Conservation (phyloP, 2,329 filamentous ascomycete genomes). For the Sphaerostilbella broomeana region DNA sequence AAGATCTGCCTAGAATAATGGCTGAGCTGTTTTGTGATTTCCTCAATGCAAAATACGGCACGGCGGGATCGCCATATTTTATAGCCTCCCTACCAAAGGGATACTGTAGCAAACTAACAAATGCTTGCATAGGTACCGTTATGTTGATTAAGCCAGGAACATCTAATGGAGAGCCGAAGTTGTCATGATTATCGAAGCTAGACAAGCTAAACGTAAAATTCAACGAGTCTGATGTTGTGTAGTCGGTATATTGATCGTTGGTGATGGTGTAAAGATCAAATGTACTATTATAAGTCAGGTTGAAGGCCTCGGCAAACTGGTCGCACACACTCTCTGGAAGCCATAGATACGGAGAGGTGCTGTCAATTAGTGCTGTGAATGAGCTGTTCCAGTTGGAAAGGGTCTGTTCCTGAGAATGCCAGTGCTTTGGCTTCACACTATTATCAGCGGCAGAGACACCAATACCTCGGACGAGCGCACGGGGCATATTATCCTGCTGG, state of each 20-base stretch:
- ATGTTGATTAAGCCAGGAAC: slow-evolving; percentile 50
- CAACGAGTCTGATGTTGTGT: slow-evolving; percentile 36
- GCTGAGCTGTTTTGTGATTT: slow-evolving; percentile 46
- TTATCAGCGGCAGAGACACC: slow-evolving; percentile 31
- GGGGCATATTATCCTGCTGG: slow-evolving; percentile 48
- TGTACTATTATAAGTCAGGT: slow-evolving; percentile 57
- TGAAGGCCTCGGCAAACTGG: slow-evolving; percentile 56
- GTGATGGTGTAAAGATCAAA: slow-evolving; percentile 60
- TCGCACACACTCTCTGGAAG: slow-evolving; percentile 55
- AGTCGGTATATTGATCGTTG: slow-evolving; percentile 47
- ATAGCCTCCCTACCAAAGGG: slow-evolving; percentile 41
- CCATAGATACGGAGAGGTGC: slow-evolving; percentile 58
- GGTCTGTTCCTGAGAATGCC: slow-evolving; percentile 31
- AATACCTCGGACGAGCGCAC: slow-evolving; percentile 55
- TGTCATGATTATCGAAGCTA: slow-evolving; percentile 46
- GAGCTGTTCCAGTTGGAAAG: slow-evolving; percentile 42
- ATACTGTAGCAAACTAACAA: slow-evolving; percentile 44
- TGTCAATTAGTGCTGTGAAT: slow-evolving; percentile 53
- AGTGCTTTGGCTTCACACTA: slow-evolving; percentile 26
- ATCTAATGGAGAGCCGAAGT: slow-evolving; percentile 43
- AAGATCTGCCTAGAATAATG: slow-evolving; percentile 59
- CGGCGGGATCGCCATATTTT: slow-evolving; percentile 36
- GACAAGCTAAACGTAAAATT: slow-evolving; percentile 52
- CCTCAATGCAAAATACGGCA: slow-evolving; percentile 61
- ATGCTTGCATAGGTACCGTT: slow-evolving; percentile 45